Evolutionary conservation across 1,284 basidiomycete species (phyloP).

Genomic region (Tetrapyrgos nigripes): DNA sequence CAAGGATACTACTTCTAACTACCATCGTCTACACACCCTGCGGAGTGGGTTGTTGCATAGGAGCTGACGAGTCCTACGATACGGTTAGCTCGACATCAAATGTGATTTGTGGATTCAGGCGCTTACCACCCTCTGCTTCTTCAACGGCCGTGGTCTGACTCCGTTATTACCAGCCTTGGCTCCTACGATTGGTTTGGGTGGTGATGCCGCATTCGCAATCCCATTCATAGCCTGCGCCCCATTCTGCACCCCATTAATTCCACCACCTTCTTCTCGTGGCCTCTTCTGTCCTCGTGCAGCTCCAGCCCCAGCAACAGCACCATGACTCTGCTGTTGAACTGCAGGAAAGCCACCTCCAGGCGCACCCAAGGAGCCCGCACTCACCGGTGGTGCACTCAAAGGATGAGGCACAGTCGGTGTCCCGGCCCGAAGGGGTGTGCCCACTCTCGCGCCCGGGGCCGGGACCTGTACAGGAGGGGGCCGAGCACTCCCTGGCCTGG

Average conservation of each 20-base stretch:
- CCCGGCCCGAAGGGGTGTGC: conserved; percentile 36
- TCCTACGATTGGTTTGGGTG: conserved; percentile 42
- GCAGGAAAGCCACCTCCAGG: conserved; percentile 19
- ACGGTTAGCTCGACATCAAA: background rate
- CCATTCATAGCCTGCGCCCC: background rate
- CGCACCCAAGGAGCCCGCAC: conserved; percentile 19
- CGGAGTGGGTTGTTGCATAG: conserved; percentile 57
- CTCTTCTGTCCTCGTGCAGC: conserved; percentile 54
- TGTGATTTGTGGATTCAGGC: background rate
- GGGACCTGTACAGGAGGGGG: conserved; percentile 27
- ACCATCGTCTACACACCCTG: conserved; percentile 48
- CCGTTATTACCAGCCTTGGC: conserved; percentile 62
- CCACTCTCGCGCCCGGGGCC: conserved; percentile 20
- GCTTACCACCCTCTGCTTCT: conserved; percentile 79
- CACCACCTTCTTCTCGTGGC: conserved; percentile 45
- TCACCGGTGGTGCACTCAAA: conserved; percentile 32
- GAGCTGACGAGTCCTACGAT: conserved; percentile 49
- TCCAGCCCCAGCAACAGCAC: background rate
- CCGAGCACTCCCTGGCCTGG: conserved; percentile 21
- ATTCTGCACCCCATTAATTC: background rate
- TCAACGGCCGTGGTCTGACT: conserved; percentile 70
- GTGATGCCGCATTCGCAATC: conserved; percentile 12
- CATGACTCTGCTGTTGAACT: conserved; percentile 27
- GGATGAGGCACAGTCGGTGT: conserved; percentile 36
- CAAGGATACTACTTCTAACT: background rate